These are phyloP conservation scores for Capniomyces stellatus DNA, from an alignment of 371 early-diverging fungal genomes.

Conservation along the genomic window DNA sequence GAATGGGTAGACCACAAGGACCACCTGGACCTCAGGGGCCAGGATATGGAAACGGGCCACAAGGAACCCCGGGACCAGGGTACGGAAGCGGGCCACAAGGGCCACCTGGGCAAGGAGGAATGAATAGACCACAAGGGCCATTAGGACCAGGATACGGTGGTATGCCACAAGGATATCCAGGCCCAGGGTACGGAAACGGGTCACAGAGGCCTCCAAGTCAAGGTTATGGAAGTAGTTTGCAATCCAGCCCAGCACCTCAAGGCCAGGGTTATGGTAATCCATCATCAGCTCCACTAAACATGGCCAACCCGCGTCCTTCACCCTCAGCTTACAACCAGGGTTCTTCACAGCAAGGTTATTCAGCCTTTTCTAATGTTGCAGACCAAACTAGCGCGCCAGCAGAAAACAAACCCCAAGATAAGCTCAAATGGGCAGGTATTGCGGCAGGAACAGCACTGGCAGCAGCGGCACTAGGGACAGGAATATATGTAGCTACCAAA, in stretches of 20 bases:
- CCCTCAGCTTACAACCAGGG: too few relatives aligned
- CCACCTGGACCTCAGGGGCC: background rate
- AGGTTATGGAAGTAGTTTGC: too few relatives aligned
- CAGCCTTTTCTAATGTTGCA: too few relatives aligned
- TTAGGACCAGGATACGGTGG: background rate
- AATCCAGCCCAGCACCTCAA: background rate
- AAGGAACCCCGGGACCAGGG: background rate
- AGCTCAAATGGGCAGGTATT: background rate
- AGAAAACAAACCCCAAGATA: background rate
- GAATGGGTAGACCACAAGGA: background rate
- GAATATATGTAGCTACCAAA: background rate
- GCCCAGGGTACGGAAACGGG: background rate
- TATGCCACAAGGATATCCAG: background rate
- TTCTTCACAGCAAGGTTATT: too few relatives aligned
- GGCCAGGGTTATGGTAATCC: background rate
- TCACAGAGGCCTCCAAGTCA: background rate
- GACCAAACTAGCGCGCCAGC: background rate
- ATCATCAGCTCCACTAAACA: background rate
- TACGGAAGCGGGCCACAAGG: background rate
- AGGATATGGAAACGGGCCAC: background rate
- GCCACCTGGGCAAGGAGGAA: background rate
- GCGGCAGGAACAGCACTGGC: background rate
- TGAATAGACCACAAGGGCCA: background rate
- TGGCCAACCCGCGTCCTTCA: too few relatives aligned
- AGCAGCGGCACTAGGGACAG: background rate